Base-by-base conservation (phyloP, 176 grass and related monocot species). In the Ensete ventricosum region DNA sequence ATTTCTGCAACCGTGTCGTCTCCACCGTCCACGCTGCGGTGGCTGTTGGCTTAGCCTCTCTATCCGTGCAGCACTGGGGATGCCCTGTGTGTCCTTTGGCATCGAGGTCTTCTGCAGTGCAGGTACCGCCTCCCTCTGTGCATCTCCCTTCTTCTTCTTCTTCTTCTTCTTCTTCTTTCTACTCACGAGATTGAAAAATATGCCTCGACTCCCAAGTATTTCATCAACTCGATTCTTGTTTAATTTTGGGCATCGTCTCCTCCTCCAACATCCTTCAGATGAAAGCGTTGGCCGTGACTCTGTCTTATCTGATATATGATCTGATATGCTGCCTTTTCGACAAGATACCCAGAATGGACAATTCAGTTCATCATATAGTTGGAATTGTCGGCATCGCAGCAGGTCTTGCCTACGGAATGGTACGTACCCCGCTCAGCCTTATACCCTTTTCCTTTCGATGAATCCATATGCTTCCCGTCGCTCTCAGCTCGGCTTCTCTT, bases 221-320 rank as follows among this genome's bases (percentile, higher is more conserved):
- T 43, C 34, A 6, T 43, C 34, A 43, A 43, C 34, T 43, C 9
- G 20, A 8, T 48, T 48, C 49, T 12, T 19, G n/a, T 23, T 27
- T 26, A 57, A 54, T 17, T 76, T 21, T 57, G 27, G 9, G 50
- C 54, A 20, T 19, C 48, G 13, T 20, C 24, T 53, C 26, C 14
- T 4, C 51, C 43, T 64, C 14, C 50, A 14, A 21, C 9, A 62
- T 63, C 23, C 34, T 81, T 54, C 75, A 84, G 76, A 84, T 84
- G 76, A 79, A 79, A 51, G 82, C 76, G 27, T 50, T 84, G 68
- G 57, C 82, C 9, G 58, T 79, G 49, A 84, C 82, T 43, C 55
- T 78, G 24, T 79, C 82, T 20, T 84, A 84, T 48, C 55, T 84
- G 54, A 84, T 84, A 1, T 84, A 84, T 4, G 82, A 84, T 68